Percentiles rank a stretch among this genome's conserved stretches.
phyloP scores from a whole-genome alignment of 805 yeast species.

The Yamadazyma kitorensis region DNA sequence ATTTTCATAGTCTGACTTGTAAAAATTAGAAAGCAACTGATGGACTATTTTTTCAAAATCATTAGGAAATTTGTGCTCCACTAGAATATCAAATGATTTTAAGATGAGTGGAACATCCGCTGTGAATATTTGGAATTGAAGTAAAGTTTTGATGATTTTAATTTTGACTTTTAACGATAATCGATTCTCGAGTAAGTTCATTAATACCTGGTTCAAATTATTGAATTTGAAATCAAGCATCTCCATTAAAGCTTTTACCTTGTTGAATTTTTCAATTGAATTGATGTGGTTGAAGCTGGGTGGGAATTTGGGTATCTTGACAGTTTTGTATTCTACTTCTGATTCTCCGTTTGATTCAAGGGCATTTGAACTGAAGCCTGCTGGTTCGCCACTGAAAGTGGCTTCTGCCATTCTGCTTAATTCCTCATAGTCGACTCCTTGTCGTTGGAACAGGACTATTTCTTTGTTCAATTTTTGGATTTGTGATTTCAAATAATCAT shows the following conservation, averaged over 20 bases:
- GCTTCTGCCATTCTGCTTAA: conserved; percentile 8
- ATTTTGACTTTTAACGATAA: conserved; percentile 3
- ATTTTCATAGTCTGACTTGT: conserved; percentile 4
- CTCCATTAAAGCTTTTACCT: conserved; percentile 6
- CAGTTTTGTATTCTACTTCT: too few species aligned
- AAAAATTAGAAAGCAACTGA: conserved; percentile 2
- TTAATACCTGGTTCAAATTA: conserved; percentile 1
- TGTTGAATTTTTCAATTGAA: background rate
- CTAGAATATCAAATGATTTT: conserved; percentile 3
- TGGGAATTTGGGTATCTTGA: conserved; percentile 9
- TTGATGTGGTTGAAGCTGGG: conserved; percentile 3
- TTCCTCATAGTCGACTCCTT: conserved; percentile 4
- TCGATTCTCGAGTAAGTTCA: conserved; percentile 1
- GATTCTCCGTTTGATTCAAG: too few species aligned
- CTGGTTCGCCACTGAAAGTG: background rate
- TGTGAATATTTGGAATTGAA: conserved; percentile 5
- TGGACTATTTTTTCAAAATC: conserved; percentile 8
- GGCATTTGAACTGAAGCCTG: background rate
- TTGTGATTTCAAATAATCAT: conserved; percentile 3
- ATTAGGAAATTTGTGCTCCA: conserved; percentile 1
- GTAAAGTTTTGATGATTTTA: conserved; percentile 2
- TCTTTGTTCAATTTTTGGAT: conserved; percentile 3
- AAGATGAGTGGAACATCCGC: conserved; percentile 1
- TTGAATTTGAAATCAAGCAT: conserved; percentile 6
- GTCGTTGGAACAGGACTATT: conserved; percentile 1